Conservation (phyloP, 108 stramenopile genomes). For the Aurantiochytrium sp. region DNA sequence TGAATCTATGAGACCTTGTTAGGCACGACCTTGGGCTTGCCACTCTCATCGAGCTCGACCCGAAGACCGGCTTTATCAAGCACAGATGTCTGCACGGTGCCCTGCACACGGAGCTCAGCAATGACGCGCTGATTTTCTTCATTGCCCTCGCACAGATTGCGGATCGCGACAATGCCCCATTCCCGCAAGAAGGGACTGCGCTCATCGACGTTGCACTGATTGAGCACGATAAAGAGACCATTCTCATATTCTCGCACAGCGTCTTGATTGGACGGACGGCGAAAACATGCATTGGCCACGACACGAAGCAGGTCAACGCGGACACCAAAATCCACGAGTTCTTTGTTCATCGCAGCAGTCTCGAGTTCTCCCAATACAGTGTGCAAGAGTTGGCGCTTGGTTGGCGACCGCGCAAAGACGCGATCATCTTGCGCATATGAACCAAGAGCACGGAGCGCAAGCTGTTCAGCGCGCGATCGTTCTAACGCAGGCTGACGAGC, state of each 20-base stretch:
- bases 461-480: not conserved
- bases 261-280: constrained; percentile 29
- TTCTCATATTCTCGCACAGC: constrained; percentile 25
- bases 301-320: constrained; percentile 35
- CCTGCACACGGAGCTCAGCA: constrained; percentile 31
- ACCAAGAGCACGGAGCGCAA: not conserved
- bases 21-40: not conserved
- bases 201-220: constrained; percentile 36
- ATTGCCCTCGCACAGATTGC: constrained; percentile 42
- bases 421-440: not conserved
- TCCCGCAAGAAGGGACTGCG: constrained; percentile 37
- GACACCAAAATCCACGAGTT: not conserved
- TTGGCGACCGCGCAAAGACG: not conserved
- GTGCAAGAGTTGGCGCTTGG: not conserved
- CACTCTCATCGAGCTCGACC: not conserved
- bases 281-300: constrained; percentile 34
- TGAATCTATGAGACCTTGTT: not conserved
- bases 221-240: constrained; percentile 35
- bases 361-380: not conserved
- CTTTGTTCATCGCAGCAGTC: not conserved
- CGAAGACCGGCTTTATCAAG: constrained; percentile 1
- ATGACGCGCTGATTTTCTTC: constrained; percentile 38
- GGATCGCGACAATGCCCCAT: constrained; percentile 37
- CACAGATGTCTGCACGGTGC: not conserved
- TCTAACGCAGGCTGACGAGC: not conserved